Base-by-base conservation (phyloP, 2,329 filamentous ascomycete genomes). In the Sphaceloma murrayae region DNA sequence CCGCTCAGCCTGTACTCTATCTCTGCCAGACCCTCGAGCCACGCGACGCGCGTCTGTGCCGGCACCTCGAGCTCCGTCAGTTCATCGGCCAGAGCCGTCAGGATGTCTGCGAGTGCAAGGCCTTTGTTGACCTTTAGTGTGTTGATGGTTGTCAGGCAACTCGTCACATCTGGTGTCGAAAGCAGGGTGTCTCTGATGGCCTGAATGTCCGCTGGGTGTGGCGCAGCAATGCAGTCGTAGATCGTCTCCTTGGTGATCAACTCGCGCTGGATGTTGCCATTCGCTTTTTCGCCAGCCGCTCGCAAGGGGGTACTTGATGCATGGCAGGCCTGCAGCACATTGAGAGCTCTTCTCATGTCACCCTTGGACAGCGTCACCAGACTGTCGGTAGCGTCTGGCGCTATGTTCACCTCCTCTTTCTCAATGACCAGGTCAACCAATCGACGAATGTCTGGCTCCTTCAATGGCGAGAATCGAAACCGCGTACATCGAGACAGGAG, bases 201-300 rank as follows among this genome's bases (percentile, higher is more conserved):
- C 52, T 77, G 74, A 57, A 96, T 86, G 55, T 94, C 89, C 17
- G 81, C 78, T 1, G 91, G 91, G 53, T 93, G 88, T 3, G 91
- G 91, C 1, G 89, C 89, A 6, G 91, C 91, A 58, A 98, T 94
- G 64, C 91, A 98, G 63, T 87, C 88, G 70, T 95, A 98, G 58
- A 98, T 96, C 5, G 79, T 81, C 14, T 85, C 86, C 60, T 94
- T 83, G 26, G 84, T 94, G 53, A 95, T 94, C 53, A 85, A 76
- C 48, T 96, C 89, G 30, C 86, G 75, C 45, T 81, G 71, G 19
- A 88, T 77, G 44, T 64, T 75, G 69, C 50, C 82, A 68, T 49
- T 71, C 31, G 67, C 61, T 34, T 63, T 62, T 48, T 69, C 60
- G n/a, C 72, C 68, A 1, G 68, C 67, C 5, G 65, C 56, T 16